Evolutionary conservation across 2,329 filamentous ascomycete genomes (phyloP), one percentile per base, ranked within the genome.

Genomic region (Shiraia bambusicola): DNA sequence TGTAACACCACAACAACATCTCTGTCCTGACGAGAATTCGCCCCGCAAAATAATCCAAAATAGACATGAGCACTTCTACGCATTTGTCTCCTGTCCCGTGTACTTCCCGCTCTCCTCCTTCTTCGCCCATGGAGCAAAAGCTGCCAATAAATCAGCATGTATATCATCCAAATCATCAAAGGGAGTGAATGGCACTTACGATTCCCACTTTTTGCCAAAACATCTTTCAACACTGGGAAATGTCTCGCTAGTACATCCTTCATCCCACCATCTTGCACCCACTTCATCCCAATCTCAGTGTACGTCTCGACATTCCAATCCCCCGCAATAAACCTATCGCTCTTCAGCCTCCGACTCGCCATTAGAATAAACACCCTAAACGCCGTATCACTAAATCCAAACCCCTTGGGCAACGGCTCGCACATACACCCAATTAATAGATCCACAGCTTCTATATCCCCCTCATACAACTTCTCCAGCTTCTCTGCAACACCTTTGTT

Each of bases 311-410:
- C 58, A 29, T 72, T 68, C 67, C 69, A 73, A 15, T 67, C 54
- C 0, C 63, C 64, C 0, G 72, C 72, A 19, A 75, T 73, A 40
- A 74, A 74, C 1, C 72, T 58, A 58, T 75, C 72, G 13, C 70
- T 72, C 63, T 74, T 75, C 13, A 74, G 44, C 22, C 56, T 49
- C 10, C 72, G 47, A 28, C 62, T 68, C 1, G 72, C 72, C 72
- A 75, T 75, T 2, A 74, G 46, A 27, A 75, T 72, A 42, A 75
- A 75, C 1, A 75, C 59, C 0, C 72, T 54, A 47, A 76, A 76
- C 2, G 73, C 72, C 2, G 73, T 76, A 37, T 76, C 73, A 45
- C 67, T 72, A 52, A 76, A 76, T 0, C 72, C 73, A 36, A 76
- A 76, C 0, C 73, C 73, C 24, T 67, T 56, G 4, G 71, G 70